Evolutionary conservation across 495 filamentous ascomycete species (phyloP).

Genomic region (Friedmanniomyces simplex): DNA sequence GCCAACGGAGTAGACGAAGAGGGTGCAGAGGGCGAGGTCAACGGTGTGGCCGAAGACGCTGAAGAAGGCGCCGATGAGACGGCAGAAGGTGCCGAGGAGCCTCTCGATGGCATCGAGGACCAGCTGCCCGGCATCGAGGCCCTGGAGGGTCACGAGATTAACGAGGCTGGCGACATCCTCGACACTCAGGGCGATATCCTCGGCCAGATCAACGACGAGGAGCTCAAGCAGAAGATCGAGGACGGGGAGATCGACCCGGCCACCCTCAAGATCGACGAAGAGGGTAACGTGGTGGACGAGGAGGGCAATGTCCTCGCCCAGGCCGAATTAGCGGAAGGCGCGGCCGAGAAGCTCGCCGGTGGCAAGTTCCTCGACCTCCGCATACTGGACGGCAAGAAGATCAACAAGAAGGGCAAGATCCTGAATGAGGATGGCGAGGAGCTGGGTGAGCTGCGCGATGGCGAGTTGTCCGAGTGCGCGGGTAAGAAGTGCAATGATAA

Average conservation of each 20-base stretch:
- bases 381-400: slow-evolving; percentile 41
- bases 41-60: slow-evolving; percentile 21
- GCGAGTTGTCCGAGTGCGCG: slow-evolving; percentile 36
- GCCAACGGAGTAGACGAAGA: slow-evolving; percentile 17
- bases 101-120: slow-evolving; percentile 30
- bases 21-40: slow-evolving; percentile 24
- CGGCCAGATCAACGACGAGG: slow-evolving; percentile 32
- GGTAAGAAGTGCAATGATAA: slow-evolving; percentile 43
- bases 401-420: slow-evolving; percentile 48
- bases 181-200: slow-evolving; percentile 34
- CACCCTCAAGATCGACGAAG: slow-evolving; percentile 47
- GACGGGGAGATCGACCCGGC: slow-evolving; percentile 27
- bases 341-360: slow-evolving; percentile 33
- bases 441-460: slow-evolving; percentile 42
- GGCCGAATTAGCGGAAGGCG: slow-evolving; percentile 35
- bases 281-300: slow-evolving; percentile 51
- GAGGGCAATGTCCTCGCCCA: slow-evolving; percentile 51
- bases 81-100: slow-evolving; percentile 19
- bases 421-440: slow-evolving; percentile 44
- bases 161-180: slow-evolving; percentile 45
- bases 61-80: slow-evolving; percentile 19
- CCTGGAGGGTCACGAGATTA: slow-evolving; percentile 49
- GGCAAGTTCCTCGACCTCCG: slow-evolving; percentile 33
- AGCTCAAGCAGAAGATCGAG: slow-evolving; percentile 25
- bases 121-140: slow-evolving; percentile 46